Evolutionary conservation across 1,284 basidiomycete genomes (phyloP), one percentile per base, ranked within the genome.

Genomic region (Cystobasidiaceae sp.): DNA sequence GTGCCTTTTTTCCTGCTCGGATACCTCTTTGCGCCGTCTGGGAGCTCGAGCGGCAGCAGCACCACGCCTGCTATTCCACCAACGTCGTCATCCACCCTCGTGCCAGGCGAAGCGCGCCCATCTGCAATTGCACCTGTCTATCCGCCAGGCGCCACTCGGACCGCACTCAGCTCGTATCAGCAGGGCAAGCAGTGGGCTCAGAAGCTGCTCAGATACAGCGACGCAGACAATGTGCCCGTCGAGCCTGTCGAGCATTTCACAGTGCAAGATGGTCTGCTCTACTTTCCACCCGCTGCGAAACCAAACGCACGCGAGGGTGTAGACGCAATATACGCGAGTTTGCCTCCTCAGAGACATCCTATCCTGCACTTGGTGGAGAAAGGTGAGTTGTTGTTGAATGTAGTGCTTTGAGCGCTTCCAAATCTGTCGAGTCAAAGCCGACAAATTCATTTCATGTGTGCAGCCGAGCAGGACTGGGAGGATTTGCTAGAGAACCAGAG

Each of bases 401-500:
- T n/a, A n/a, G n/a, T n/a, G n/a, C n/a, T n/a, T n/a, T n/a, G n/a
- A n/a, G n/a, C n/a, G n/a, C n/a, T n/a, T n/a, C n/a, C n/a, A n/a
- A n/a, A n/a, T n/a, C n/a, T n/a, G n/a, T n/a, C n/a, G n/a, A n/a
- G n/a, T n/a, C n/a, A n/a, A n/a, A n/a, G n/a, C n/a, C n/a, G n/a
- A n/a, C n/a, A n/a, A n/a, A n/a, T n/a, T n/a, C n/a, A n/a, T n/a
- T n/a, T n/a, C n/a, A n/a, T n/a, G n/a, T n/a, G n/a, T n/a, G n/a
- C 34, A 73, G 73, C 73, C 11, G 68, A 70, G 28, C 49, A 69
- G 9, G 13, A 62, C 30, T 75, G 74, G 74, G 63, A 71, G 34
- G 25, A 37, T 3, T 72, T 73, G 41, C 32, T 74, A 4, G 25
- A 50, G 34, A 30, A 68, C 21, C 73, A 74, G 66, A 73, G 71